Percentiles rank a stretch among this genome's conserved stretches.
phyloP scores from a whole-genome alignment of 768 basidiomycete genomes.

The Terana coerulea region DNA sequence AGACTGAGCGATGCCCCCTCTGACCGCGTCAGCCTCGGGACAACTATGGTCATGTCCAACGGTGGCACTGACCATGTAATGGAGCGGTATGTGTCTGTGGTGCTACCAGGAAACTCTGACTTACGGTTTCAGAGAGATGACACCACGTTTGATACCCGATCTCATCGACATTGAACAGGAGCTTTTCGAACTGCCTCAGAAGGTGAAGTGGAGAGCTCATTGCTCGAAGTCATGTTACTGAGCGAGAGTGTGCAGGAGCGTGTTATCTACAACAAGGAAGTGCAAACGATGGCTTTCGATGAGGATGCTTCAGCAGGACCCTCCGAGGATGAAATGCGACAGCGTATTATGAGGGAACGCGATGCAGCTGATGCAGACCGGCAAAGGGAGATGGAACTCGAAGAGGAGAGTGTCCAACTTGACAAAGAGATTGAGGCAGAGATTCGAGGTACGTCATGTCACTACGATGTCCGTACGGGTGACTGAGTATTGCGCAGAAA shows the following conservation, averaged over 20 bases:
- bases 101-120: no score
- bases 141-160: conserved; percentile 65
- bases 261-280: conserved; percentile 81
- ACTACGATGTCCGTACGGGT: background rate
- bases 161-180: conserved; percentile 89
- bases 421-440: conserved; percentile 87
- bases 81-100: conserved; percentile 54
- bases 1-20: conserved; percentile 66
- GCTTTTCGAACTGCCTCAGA: conserved; percentile 84
- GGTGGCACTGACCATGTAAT: conserved; percentile 65
- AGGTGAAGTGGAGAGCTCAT: conserved; percentile 42
- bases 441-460: conserved; percentile 57
- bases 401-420: conserved; percentile 78
- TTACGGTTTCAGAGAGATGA: conserved; percentile 45
- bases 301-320: conserved; percentile 45
- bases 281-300: conserved; percentile 70
- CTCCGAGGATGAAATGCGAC: conserved; percentile 68
- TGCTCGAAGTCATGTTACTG: background rate
- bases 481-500: conserved; percentile 44
- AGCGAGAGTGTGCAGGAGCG: conserved; percentile 50
- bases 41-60: conserved; percentile 43
- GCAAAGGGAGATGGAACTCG: conserved; percentile 70
- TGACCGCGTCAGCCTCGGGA: conserved; percentile 40
- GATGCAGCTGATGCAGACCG: conserved; percentile 66
- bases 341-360: conserved; percentile 62